Conservation (phyloP, 202 grass and related monocot genomes). For the Schoenoplectus triqueter region DNA sequence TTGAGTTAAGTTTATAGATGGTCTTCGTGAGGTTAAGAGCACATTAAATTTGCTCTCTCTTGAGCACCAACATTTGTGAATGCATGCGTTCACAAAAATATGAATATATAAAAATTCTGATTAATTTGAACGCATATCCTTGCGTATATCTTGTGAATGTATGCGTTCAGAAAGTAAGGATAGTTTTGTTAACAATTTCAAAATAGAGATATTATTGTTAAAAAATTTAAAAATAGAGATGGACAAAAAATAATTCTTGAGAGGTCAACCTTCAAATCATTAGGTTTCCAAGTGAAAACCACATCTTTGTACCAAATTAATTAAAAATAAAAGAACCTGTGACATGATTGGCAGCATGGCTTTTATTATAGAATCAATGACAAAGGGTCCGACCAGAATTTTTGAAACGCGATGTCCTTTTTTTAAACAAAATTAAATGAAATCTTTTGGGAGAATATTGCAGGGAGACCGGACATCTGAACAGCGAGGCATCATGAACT, state of each 20-base stretch:
- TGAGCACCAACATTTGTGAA: too few relatives aligned
- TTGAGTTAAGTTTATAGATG: too few relatives aligned
- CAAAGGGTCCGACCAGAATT: neutral
- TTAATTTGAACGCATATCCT: too few relatives aligned
- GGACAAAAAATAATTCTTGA: neutral
- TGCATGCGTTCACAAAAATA: too few relatives aligned
- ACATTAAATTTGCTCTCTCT: too few relatives aligned
- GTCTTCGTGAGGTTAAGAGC: too few relatives aligned
- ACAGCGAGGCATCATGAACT: slow-evolving; percentile 11
- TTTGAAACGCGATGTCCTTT: neutral
- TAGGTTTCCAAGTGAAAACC: neutral
- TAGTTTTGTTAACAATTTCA: too few relatives aligned
- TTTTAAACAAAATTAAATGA: neutral
- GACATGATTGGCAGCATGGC: neutral
- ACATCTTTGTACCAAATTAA: neutral
- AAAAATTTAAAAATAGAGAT: too few relatives aligned
- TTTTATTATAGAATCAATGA: neutral
- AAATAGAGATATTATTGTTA: too few relatives aligned
- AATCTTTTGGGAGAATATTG: neutral
- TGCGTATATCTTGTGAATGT: too few relatives aligned
- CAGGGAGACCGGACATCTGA: neutral
- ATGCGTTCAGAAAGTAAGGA: too few relatives aligned
- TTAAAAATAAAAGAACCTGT: neutral
- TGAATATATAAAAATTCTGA: too few relatives aligned
- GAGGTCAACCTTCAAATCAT: slow-evolving; percentile 31